Percentiles rank a stretch among this genome's conserved stretches.
Evolutionary conservation across 345 rosid species (phyloP).

Genomic region (Cardamine chenopodiifolia): DNA sequence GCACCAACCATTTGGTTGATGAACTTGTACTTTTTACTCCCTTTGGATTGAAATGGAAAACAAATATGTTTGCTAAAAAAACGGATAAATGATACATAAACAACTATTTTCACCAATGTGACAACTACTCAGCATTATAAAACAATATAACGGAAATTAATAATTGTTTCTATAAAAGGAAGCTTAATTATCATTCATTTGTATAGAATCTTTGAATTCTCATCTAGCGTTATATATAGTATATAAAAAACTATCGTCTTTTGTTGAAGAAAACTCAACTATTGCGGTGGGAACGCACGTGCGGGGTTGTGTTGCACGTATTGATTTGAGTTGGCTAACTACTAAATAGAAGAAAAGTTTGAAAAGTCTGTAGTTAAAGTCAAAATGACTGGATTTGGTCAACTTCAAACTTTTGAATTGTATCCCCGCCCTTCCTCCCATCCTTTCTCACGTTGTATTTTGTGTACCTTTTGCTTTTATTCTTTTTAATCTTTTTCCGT

Average conservation of each 20-base stretch:
- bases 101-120: background rate
- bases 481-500: background rate
- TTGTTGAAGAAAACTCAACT: constrained; percentile 36
- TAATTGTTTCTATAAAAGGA: background rate
- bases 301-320: constrained; percentile 39
- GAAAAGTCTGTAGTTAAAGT: constrained; percentile 34
- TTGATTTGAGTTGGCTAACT: background rate
- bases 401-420: constrained; percentile 11
- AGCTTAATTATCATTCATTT: background rate
- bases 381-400: constrained; percentile 29
- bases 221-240: background rate
- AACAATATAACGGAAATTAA: background rate
- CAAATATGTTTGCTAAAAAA: too few species aligned
- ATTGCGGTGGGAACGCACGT: constrained; percentile 44
- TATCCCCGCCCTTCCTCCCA: background rate
- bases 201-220: background rate
- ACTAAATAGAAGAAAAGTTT: constrained; percentile 4
- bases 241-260: background rate
- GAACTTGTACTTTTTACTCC: too few species aligned
- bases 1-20: too few species aligned
- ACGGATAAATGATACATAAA: constrained; percentile 14
- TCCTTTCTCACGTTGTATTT: constrained; percentile 7
- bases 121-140: background rate
- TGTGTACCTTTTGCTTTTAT: background rate
- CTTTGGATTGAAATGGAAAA: too few species aligned